Evolutionary conservation across 2,329 filamentous ascomycete species (phyloP).

Genomic region (Xylariaceae sp.): DNA sequence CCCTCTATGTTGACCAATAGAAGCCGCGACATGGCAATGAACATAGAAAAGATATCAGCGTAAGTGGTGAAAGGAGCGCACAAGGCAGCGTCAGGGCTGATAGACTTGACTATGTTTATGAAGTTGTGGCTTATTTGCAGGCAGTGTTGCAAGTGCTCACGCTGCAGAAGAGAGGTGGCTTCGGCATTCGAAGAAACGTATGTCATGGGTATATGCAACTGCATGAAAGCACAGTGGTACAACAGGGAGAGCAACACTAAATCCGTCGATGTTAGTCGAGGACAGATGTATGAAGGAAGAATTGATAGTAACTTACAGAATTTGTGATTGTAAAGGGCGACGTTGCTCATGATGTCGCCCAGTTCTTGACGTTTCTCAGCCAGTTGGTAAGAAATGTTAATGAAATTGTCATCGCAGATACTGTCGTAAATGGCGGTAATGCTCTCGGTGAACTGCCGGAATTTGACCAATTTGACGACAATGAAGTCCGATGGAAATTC

Average conservation of each 20-base stretch:
- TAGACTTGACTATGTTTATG: conserved; percentile 30
- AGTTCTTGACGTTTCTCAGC: conserved; percentile 32
- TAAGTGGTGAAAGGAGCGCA: conserved; percentile 25
- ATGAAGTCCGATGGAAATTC: conserved; percentile 31
- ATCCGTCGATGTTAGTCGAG: neutral
- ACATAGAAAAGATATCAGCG: conserved; percentile 27
- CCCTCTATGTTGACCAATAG: conserved; percentile 27
- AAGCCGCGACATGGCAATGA: conserved; percentile 29
- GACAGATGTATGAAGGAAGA: neutral
- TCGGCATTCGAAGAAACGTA: conserved; percentile 26
- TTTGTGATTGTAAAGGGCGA: conserved; percentile 27
- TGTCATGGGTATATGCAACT: conserved; percentile 37
- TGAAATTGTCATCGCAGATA: conserved; percentile 21
- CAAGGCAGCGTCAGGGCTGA: conserved; percentile 27
- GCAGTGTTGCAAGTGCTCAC: conserved; percentile 34
- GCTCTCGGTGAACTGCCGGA: conserved; percentile 35
- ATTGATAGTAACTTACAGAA: conserved; percentile 20
- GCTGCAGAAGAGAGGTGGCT: conserved; percentile 16
- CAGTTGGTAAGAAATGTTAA: conserved; percentile 33
- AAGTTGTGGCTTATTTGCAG: conserved; percentile 34
- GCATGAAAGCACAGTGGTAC: conserved; percentile 10
- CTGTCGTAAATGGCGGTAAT: conserved; percentile 33
- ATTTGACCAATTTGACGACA: conserved; percentile 33
- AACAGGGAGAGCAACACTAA: conserved; percentile 18
- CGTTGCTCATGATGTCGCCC: conserved; percentile 31